phyloP scores from a whole-genome alignment of 805 yeast species.

The Kazachstania psychrophila region DNA sequence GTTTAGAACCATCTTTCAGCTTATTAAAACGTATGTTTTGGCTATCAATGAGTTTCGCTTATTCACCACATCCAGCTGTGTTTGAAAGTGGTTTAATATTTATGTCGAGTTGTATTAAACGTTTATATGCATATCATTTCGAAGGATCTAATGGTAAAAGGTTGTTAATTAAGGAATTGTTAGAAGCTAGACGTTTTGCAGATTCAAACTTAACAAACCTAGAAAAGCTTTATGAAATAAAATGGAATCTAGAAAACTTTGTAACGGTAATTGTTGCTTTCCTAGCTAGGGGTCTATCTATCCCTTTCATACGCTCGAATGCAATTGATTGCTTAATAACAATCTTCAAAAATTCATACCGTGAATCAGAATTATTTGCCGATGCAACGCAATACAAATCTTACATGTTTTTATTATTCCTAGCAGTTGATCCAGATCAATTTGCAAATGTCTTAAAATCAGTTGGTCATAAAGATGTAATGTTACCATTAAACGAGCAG shows the following conservation, averaged over 20 bases:
- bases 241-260: conserved; percentile 38
- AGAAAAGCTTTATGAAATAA: conserved; percentile 36
- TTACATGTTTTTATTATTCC: conserved; percentile 30
- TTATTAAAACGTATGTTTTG: conserved; percentile 31
- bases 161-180: conserved; percentile 6
- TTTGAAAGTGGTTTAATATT: conserved; percentile 36
- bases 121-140: conserved; percentile 28
- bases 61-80: conserved; percentile 29
- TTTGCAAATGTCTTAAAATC: conserved; percentile 27
- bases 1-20: conserved; percentile 28
- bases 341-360: conserved; percentile 37
- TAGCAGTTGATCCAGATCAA: conserved; percentile 33
- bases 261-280: conserved; percentile 42
- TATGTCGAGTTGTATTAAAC: conserved; percentile 29
- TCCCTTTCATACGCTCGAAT: conserved; percentile 45
- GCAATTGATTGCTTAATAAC: conserved; percentile 39
- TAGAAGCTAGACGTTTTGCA: conserved; percentile 33
- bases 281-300: conserved; percentile 47
- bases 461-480: conserved; percentile 31
- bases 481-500: conserved; percentile 26
- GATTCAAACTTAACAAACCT: conserved; percentile 31
- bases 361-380: conserved; percentile 23
- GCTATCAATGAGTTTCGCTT: conserved; percentile 29
- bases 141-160: conserved; percentile 9
- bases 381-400: conserved; percentile 15